These are phyloP conservation scores for Cadophora sp. DNA, from an alignment of 2,329 filamentous ascomycete genomes.

Conservation along the genomic window DNA sequence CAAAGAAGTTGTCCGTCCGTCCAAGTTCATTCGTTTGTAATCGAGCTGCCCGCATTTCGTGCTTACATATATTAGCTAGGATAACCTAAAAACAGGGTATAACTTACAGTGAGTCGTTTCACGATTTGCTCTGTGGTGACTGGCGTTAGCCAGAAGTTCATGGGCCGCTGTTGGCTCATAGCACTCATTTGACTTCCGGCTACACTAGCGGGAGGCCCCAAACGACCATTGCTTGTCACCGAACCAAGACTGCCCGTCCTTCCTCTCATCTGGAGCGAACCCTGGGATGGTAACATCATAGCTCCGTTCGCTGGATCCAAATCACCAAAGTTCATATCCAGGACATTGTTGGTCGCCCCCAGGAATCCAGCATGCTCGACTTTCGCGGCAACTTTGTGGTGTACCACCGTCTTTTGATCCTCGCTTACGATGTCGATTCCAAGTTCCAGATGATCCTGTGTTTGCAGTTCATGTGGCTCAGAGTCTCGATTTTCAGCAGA, in stretches of 20 bases:
- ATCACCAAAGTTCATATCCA: slow-evolving; percentile 93
- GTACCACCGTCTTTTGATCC: slow-evolving; percentile 97
- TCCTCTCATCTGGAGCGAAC: slow-evolving; percentile 73
- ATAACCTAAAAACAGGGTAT: slow-evolving; percentile 11
- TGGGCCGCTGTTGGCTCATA: slow-evolving; percentile 74
- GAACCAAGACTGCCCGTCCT: slow-evolving; percentile 73
- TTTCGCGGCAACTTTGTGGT: slow-evolving; percentile 97
- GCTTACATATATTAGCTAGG: slow-evolving; percentile 55
- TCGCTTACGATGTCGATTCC: slow-evolving; percentile 99
- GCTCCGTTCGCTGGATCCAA: slow-evolving; percentile 80
- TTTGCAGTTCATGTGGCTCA: slow-evolving; percentile 90
- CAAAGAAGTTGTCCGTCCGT: slow-evolving; percentile 82
- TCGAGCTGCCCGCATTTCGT: slow-evolving; percentile 88
- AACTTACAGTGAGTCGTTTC: slow-evolving; percentile 62
- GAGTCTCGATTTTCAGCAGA: slow-evolving; percentile 96
- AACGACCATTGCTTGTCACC: slow-evolving; percentile 65
- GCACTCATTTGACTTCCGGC: slow-evolving; percentile 58
- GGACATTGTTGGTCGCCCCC: slow-evolving; percentile 73
- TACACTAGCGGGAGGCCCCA: slow-evolving; percentile 59
- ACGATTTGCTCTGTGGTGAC: slow-evolving; percentile 95
- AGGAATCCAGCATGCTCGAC: slow-evolving; percentile 94
- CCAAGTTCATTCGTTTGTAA: slow-evolving; percentile 87
- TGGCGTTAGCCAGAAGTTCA: slow-evolving; percentile 85
- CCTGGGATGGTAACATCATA: slow-evolving; percentile 72
- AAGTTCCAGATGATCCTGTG: slow-evolving; percentile 89